These are phyloP conservation scores for Crithidia fasciculata DNA, from an alignment of 208 protist genomes.

Conservation along the genomic window DNA sequence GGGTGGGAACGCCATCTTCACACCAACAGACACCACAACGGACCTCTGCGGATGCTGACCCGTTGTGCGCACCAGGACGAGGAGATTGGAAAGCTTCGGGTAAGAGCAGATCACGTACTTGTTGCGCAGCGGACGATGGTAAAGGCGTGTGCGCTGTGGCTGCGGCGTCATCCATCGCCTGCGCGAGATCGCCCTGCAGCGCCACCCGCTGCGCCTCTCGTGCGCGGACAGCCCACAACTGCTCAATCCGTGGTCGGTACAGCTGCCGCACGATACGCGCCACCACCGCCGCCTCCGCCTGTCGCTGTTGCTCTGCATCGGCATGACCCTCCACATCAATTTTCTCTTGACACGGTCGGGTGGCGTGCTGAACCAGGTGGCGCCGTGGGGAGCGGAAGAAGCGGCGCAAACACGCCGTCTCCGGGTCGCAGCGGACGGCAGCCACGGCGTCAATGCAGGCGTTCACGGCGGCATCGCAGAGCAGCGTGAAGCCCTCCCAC, in stretches of 20 bases:
- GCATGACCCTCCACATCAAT: background rate
- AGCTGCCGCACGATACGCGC: conserved; percentile 21
- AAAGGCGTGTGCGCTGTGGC: background rate
- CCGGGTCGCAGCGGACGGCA: conserved; percentile 40
- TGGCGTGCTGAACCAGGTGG: conserved; percentile 12
- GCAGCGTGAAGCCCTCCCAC: conserved; percentile 63
- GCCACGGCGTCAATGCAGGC: conserved; percentile 44
- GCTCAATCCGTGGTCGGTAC: conserved; percentile 38
- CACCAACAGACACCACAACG: conserved; percentile 5
- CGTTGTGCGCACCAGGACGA: conserved; percentile 1
- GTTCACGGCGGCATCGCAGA: conserved; percentile 24
- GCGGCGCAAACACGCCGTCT: conserved; percentile 62
- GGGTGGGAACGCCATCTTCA: conserved; percentile 10
- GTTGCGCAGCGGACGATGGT: background rate
- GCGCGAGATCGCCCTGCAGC: conserved; percentile 13
- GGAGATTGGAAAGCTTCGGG: conserved; percentile 3
- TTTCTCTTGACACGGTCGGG: background rate
- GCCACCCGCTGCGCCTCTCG: conserved; percentile 13
- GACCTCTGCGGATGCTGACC: background rate
- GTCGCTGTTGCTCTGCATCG: background rate
- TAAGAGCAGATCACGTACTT: background rate
- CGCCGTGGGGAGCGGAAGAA: conserved; percentile 62
- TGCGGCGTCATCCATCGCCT: background rate
- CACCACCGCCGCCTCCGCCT: conserved; percentile 5
- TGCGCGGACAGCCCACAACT: conserved; percentile 38